Percentiles rank a stretch among this genome's conserved stretches.
Conservation (phyloP, 352 stramenopile species). For the Phytophthora colocasiae region DNA sequence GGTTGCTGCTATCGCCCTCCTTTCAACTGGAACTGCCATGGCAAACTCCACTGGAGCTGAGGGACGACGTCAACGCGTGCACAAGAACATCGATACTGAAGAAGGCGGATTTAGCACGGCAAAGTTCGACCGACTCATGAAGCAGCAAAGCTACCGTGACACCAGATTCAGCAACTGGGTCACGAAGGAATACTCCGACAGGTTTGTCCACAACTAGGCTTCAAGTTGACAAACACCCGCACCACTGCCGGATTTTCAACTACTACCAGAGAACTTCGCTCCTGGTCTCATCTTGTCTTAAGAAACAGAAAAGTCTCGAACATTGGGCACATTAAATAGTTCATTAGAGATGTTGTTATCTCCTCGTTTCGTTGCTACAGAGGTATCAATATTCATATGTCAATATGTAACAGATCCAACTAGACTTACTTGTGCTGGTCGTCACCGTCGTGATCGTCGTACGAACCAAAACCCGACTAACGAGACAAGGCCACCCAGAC, state of each 20-base stretch:
- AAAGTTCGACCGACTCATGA: background rate
- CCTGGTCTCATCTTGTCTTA: too few species aligned
- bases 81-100: background rate
- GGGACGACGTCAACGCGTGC: background rate
- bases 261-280: background rate
- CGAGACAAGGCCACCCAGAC: slow-evolving; percentile 26
- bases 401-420: background rate
- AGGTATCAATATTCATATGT: background rate
- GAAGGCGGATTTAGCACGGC: background rate
- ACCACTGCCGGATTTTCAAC: background rate
- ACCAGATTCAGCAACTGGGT: background rate
- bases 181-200: background rate
- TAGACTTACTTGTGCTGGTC: slow-evolving; percentile 14
- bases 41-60: background rate
- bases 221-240: background rate
- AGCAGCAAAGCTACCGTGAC: background rate
- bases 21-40: background rate
- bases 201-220: background rate
- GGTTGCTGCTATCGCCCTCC: background rate
- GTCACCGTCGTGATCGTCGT: slow-evolving; percentile 30
- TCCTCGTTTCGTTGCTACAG: background rate
- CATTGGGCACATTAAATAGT: too few species aligned
- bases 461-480: slow-evolving; percentile 38
- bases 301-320: too few species aligned
- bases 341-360: too few species aligned